These are phyloP conservation scores for Ceratocystis destructans DNA, from an alignment of 2,329 filamentous ascomycete genomes.

Conservation along the genomic window DNA sequence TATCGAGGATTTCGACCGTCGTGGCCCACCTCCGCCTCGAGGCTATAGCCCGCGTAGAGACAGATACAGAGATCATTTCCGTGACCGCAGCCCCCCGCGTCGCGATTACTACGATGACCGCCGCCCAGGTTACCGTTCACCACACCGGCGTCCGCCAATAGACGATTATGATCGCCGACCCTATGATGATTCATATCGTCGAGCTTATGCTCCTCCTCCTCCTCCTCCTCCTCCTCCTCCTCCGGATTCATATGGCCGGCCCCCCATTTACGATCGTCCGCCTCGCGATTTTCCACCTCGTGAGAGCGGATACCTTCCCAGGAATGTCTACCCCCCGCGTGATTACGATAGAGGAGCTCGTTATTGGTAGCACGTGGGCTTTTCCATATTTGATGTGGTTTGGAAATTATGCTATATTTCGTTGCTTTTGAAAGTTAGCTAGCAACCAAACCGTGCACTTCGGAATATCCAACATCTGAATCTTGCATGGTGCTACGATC, in stretches of 20 bases:
- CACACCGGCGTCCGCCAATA: constrained; percentile 62
- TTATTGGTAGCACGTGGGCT: constrained; percentile 31
- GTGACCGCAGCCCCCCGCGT: constrained; percentile 71
- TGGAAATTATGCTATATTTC: neutral
- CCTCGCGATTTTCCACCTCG: constrained; percentile 38
- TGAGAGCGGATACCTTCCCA: constrained; percentile 36
- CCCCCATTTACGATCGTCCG: constrained; percentile 41
- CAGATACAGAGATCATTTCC: constrained; percentile 58
- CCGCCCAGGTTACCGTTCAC: constrained; percentile 61
- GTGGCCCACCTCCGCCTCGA: constrained; percentile 47
- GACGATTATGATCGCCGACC: constrained; percentile 62
- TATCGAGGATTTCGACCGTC: constrained; percentile 68
- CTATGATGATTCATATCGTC: constrained; percentile 65
- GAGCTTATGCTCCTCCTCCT: constrained; percentile 40
- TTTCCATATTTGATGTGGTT: neutral
- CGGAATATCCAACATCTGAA: too few relatives aligned
- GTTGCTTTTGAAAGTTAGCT: neutral
- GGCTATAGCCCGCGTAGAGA: constrained; percentile 71
- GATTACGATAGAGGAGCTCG: constrained; percentile 36
- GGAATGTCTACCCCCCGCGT: constrained; percentile 31
- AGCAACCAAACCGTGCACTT: too few relatives aligned
- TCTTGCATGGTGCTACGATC: neutral
- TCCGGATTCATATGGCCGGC: constrained; percentile 45
- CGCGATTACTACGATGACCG: constrained; percentile 81
- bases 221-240: constrained; percentile 41